Evolutionary conservation across 2,329 filamentous ascomycete species (phyloP).

Genomic region (Lanzia echinophila): DNA sequence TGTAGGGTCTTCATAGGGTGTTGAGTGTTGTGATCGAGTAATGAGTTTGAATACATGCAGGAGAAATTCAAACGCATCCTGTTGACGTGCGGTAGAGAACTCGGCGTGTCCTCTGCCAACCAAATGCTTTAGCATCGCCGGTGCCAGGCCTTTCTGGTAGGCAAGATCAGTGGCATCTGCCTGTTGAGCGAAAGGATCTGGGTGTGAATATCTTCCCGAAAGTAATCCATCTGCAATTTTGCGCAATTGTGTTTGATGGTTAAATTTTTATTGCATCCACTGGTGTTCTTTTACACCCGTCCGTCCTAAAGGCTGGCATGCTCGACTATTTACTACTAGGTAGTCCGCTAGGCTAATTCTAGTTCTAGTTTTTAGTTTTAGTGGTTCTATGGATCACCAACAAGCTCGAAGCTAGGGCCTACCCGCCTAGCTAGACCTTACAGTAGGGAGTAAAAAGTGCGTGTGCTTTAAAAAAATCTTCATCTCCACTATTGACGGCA

Average conservation of each 20-base stretch:
- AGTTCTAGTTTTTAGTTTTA: slow-evolving; percentile 15
- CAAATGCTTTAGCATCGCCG: slow-evolving; percentile 92
- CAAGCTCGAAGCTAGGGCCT: too few relatives aligned
- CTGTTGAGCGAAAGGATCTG: slow-evolving; percentile 59
- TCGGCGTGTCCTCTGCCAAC: slow-evolving; percentile 86
- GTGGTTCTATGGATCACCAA: too few relatives aligned
- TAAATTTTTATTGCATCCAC: too few relatives aligned
- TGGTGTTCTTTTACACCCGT: too few relatives aligned
- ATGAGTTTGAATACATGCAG: slow-evolving; percentile 92
- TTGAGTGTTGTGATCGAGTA: slow-evolving; percentile 64
- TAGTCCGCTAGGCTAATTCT: too few relatives aligned
- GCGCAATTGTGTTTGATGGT: slow-evolving; percentile 86
- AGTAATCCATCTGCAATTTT: slow-evolving; percentile 88
- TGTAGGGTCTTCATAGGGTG: slow-evolving; percentile 65
- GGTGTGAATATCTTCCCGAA: slow-evolving; percentile 84
- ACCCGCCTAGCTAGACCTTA: too few relatives aligned
- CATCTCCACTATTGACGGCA: too few relatives aligned
- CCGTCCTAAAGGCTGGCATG: too few relatives aligned
- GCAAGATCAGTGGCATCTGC: slow-evolving; percentile 57
- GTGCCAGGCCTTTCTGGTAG: slow-evolving; percentile 77
- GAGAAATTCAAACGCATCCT: slow-evolving; percentile 91
- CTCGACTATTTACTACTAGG: too few relatives aligned
- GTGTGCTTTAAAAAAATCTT: too few relatives aligned
- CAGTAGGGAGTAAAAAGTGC: too few relatives aligned
- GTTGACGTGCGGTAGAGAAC: slow-evolving; percentile 96